Evolutionary conservation across 1,284 basidiomycete species (phyloP), one percentile per base, ranked within the genome.

Genomic region (Pisolithus thermaeus): DNA sequence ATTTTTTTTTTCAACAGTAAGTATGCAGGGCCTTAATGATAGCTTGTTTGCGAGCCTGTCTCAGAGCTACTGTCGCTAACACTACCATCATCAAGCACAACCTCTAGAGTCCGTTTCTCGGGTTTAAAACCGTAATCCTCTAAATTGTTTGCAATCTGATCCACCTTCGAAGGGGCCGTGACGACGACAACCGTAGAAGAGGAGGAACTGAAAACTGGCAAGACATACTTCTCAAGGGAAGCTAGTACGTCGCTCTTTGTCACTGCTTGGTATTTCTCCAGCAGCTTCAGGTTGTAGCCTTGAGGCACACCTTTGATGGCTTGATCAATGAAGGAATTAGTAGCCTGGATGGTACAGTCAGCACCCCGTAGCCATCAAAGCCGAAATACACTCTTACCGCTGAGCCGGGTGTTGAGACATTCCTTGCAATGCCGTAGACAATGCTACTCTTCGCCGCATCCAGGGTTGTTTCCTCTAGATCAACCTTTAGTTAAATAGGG

Each of bases 361-460:
- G 49, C 32, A 30, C 43, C 42, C 32, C 7, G 6, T 27, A 36
- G 5, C 1, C 35, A 36, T 14, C 6, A 45, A 20, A 30, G 39
- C 3, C n/a, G 22, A 14, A 39, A 55, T 47, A 37, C 14, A 44
- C 18, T 70, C 80, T 65, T 65, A 95, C 96, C 36, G 95, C 94
- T 56, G 84, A 79, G 18, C 83, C 81, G 30, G 91, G 84, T 1
- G 92, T 97, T 25, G 92, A 87, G 28, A 96, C 90, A 44, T 78
- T 76, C 61, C 84, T 83, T 0, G 95, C 84, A 6, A 93, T 87
- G 20, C 78, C 76, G 65, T 86, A 98, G 8, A 96, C 92, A 59
- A 97, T 84, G 49, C 84, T 90, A 53, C 90, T 92, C 73, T 97
- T 95, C 4, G 95, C 93, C 1, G 91, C 89, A 61, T 98, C 95